Conservation (phyloP, 768 basidiomycete species). For the Pulveroboletus ravenelii region DNA sequence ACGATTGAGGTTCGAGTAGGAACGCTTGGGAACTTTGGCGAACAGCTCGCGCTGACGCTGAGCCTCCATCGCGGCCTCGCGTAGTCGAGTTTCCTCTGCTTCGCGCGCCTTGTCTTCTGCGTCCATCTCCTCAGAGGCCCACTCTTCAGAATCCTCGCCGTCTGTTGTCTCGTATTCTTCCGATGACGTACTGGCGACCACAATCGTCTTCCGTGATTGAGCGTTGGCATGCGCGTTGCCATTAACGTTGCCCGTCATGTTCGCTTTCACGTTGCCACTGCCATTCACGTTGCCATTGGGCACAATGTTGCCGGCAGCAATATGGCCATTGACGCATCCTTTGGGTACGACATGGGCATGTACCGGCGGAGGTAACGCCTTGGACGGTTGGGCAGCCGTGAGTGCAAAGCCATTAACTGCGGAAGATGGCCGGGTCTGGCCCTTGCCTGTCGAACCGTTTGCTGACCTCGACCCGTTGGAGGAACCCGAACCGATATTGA, state of each 20-base stretch:
- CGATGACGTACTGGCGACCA: constrained; percentile 44
- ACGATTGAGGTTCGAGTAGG: constrained; percentile 55
- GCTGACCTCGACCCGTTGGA: constrained; percentile 41
- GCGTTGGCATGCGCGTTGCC: constrained; percentile 17
- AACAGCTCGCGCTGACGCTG: constrained; percentile 65
- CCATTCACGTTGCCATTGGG: constrained; percentile 15
- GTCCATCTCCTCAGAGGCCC: constrained; percentile 57
- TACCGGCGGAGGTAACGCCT: constrained; percentile 5
- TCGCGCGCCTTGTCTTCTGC: constrained; percentile 32
- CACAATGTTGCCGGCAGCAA: background rate
- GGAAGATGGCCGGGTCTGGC: constrained; percentile 6
- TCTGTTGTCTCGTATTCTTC: constrained; percentile 52
- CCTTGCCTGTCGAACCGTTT: constrained; percentile 20
- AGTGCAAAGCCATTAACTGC: constrained; percentile 9
- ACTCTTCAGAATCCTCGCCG: constrained; percentile 51
- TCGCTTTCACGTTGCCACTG: constrained; percentile 11
- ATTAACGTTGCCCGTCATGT: constrained; percentile 8
- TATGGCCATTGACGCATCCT: constrained; percentile 3
- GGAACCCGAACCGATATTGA: constrained; percentile 59
- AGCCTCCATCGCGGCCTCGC: constrained; percentile 57
- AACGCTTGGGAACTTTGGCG: constrained; percentile 61
- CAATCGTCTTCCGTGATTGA: constrained; percentile 39
- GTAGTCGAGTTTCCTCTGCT: constrained; percentile 32
- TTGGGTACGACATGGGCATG: constrained; percentile 22
- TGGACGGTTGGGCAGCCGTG: constrained; percentile 7